Conservation (phyloP, 192 early-diverging fungal species). For the Chytriomyces hyalinus region DNA sequence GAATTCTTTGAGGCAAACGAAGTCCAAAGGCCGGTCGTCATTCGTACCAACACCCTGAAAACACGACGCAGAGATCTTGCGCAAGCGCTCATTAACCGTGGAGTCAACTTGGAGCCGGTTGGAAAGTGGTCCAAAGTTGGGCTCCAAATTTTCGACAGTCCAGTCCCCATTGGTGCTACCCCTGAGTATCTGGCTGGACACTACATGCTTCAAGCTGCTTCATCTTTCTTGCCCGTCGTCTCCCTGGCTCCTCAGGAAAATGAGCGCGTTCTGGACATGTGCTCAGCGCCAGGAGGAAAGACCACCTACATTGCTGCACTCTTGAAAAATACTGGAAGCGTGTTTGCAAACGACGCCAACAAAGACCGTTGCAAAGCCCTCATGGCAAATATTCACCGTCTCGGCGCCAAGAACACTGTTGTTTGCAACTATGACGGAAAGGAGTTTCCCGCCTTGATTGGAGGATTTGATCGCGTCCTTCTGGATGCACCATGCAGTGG, state of each 20-base stretch:
- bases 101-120: conserved; percentile 96
- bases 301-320: conserved; percentile 91
- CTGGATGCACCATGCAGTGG: conserved; percentile 98
- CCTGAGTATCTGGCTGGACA: conserved; percentile 99
- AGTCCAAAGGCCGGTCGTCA: conserved; percentile 90
- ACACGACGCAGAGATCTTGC: conserved; percentile 93
- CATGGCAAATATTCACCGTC: conserved; percentile 88
- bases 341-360: conserved; percentile 97
- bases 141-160: conserved; percentile 92
- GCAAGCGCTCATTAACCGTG: conserved; percentile 91
- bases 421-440: conserved; percentile 98
- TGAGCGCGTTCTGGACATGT: conserved; percentile 96
- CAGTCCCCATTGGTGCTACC: conserved; percentile 95
- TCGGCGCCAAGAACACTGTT: conserved; percentile 84
- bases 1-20: conserved; percentile 99
- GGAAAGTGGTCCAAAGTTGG: conserved; percentile 99
- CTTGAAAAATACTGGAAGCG: conserved; percentile 95
- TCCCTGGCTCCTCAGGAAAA: conserved; percentile 93
- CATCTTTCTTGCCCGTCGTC: conserved; percentile 97
- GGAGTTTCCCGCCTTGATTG: conserved; percentile 95
- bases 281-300: conserved; percentile 95
- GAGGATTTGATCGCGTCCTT: conserved; percentile 96
- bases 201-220: conserved; percentile 98
- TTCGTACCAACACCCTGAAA: conserved; percentile 96
- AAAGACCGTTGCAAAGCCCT: conserved; percentile 90